Base-by-base conservation (phyloP, 2,329 filamentous ascomycete genomes). In the Diaporthe velutina region DNA sequence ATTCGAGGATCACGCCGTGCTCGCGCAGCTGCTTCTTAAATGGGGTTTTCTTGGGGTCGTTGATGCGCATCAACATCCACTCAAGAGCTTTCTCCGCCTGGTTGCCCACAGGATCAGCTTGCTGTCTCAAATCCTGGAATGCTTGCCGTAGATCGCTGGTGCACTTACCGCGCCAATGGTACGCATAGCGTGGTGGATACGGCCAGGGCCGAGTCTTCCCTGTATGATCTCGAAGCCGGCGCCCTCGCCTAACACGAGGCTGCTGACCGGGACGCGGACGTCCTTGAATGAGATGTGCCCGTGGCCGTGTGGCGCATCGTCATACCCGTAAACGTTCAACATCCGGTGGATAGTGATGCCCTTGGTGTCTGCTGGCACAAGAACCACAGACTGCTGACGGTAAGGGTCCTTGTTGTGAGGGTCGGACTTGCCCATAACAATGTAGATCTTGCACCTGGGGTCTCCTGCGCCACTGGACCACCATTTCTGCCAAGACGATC, bases 141-240 rank as follows among this genome's bases (percentile, higher is more conserved):
- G 70, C 17, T 52, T 35, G 30, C 13, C 10, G 35, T 40, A 42
- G 25, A 42, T 61, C 25, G 10, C 6, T 13, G 25, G 25, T 70
- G 48, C 35, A 86, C 88, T 83, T 85, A 91, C 91, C 70, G 95
- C 93, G 71, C 97, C 97, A 82, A 99, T 97, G 76, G 92, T 93
- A 78, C 97, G 93, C 97, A 99, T 99, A 75, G 95, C 95, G 86
- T 99, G 97, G 87, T 99, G 97, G 82, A 99, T 98, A 74, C 97
- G 94, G 45, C 97, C 97, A 1, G 97, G 97, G 1, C 97, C 97
- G 33, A 99, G 93, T 79, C 97, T 95, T 74, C 97, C 97, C 84
- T 99, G 97, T 82, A 99, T 98, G 82, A 99, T 98, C 85, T 99
- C 97, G 83, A 99, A 99, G 28, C 97, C 97, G 77, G 95, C 92